Evolutionary conservation across 768 basidiomycete genomes (phyloP), one percentile per base, ranked within the genome.

Genomic region (Trametes cinnabarina): DNA sequence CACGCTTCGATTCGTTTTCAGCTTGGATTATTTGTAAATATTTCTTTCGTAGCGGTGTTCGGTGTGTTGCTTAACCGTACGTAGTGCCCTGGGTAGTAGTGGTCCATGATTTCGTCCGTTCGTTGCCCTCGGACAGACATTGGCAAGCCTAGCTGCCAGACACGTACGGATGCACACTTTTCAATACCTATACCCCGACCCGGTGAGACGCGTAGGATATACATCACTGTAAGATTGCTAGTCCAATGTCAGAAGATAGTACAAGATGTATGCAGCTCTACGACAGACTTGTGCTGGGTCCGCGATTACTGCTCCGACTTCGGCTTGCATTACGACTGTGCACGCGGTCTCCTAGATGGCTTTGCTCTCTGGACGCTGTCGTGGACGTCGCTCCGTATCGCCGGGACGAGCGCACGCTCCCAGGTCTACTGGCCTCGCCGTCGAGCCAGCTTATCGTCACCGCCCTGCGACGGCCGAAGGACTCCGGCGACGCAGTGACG

Each of bases 361-460:
- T 63, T 15, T 53, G 58, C 20, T 63, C 62, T 30, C 58, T 37
- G 8, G 63, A 55, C 53, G 52, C 43, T 15, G 50, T 51, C 3
- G 35, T 55, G 23, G 60, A 57, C 28, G 57, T 56, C 35, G 50
- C 60, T 37, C 57, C 51, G 42, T 58, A 52, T 39, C 59, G 42
- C 40, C 60, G 48, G 20, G 47, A 37, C 11, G 53, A 47, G 32
- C 46, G 53, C 2, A 39, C 25, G 52, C 51, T 58, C 37, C 44
- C 39, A 12, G 42, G 44, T n/a, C 40, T 35, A 26, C 60, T 41
- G 28, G 39, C 46, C n/a, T 60, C 63, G 12, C 57, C 65, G 3
- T 60, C 65, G 12, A 66, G 52, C 64, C 65, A 68, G 43, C 60
- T 68, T 23, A 68, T 46, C 20, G 65, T 68, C 23, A 67, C 52